Percentiles rank a stretch among this genome's conserved stretches.
phyloP scores from a whole-genome alignment of 2,329 filamentous ascomycete genomes.

The Diaporthe sp. region DNA sequence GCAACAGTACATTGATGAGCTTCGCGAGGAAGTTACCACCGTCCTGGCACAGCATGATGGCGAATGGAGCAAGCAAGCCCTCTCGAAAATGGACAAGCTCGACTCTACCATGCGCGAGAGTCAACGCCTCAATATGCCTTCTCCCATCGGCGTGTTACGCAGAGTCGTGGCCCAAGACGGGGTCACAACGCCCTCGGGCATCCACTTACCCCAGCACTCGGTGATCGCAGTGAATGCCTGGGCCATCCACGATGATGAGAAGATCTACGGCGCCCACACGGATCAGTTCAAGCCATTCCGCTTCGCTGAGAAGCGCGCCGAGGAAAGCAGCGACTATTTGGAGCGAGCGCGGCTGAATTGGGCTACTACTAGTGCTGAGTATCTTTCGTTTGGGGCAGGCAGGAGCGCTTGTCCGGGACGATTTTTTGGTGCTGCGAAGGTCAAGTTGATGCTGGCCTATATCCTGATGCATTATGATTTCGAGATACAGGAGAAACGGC shows the following conservation, averaged over 20 bases:
- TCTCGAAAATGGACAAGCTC: conserved; percentile 16
- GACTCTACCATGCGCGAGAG: conserved; percentile 8
- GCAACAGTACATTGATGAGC: not conserved
- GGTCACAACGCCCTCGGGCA: not conserved
- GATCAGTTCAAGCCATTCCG: conserved; percentile 3
- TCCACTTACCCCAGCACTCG: not conserved
- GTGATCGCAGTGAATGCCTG: not conserved
- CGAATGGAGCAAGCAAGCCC: not conserved
- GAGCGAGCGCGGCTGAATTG: not conserved
- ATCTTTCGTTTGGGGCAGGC: not conserved
- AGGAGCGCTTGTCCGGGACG: conserved; percentile 1
- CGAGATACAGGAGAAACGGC: not conserved
- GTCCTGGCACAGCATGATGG: not conserved
- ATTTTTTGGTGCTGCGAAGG: not conserved
- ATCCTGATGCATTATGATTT: conserved; percentile 6
- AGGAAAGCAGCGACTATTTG: not conserved
- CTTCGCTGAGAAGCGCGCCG: not conserved
- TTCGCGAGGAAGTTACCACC: not conserved
- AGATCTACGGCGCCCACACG: not conserved
- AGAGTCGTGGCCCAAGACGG: not conserved
- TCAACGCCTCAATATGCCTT: not conserved
- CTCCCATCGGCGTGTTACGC: not conserved
- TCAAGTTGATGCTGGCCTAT: conserved; percentile 16
- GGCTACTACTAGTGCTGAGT: not conserved
- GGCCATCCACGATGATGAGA: not conserved